These are phyloP conservation scores for Rhodosporidiobolus sp. DNA, from an alignment of 768 basidiomycete species.

Conservation along the genomic window DNA sequence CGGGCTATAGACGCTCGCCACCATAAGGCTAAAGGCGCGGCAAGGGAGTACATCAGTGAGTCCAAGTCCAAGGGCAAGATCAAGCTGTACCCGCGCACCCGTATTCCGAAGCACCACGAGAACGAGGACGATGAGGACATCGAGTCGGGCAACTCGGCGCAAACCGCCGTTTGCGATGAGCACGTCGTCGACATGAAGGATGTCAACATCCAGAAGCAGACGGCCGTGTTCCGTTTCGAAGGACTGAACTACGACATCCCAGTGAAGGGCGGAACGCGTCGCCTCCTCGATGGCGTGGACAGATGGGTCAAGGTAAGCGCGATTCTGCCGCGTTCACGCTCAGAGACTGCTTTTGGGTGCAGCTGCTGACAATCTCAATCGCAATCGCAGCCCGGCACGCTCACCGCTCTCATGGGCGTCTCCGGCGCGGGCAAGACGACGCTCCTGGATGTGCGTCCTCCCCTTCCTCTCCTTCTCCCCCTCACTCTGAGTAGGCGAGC, in stretches of 20 bases:
- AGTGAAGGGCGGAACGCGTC: slow-evolving; percentile 36
- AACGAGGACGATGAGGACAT: slow-evolving; percentile 32
- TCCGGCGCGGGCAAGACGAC: slow-evolving; percentile 54
- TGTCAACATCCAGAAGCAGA: not conserved
- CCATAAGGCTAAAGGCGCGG: no score
- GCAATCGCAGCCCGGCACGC: slow-evolving; percentile 47
- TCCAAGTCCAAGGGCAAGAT: slow-evolving; percentile 24
- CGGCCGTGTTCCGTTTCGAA: slow-evolving; percentile 3
- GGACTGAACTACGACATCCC: slow-evolving; percentile 33
- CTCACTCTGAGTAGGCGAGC: no score
- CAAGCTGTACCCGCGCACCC: slow-evolving; percentile 20
- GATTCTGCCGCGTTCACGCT: slow-evolving; percentile 10
- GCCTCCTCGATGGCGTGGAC: slow-evolving; percentile 39
- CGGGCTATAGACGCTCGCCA: no score
- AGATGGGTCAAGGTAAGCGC: slow-evolving; percentile 48
- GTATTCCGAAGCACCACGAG: slow-evolving; percentile 20
- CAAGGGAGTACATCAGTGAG: no score
- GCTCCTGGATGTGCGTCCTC: slow-evolving; percentile 27
- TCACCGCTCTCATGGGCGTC: slow-evolving; percentile 52
- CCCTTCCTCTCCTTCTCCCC: no score
- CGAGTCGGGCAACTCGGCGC: slow-evolving; percentile 25
- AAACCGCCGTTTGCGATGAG: slow-evolving; percentile 5
- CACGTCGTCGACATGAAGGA: not conserved
- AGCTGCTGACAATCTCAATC: no score
- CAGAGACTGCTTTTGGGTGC: no score